Conservation (phyloP, 352 stramenopile genomes). For the Phytophthora sojae region DNA sequence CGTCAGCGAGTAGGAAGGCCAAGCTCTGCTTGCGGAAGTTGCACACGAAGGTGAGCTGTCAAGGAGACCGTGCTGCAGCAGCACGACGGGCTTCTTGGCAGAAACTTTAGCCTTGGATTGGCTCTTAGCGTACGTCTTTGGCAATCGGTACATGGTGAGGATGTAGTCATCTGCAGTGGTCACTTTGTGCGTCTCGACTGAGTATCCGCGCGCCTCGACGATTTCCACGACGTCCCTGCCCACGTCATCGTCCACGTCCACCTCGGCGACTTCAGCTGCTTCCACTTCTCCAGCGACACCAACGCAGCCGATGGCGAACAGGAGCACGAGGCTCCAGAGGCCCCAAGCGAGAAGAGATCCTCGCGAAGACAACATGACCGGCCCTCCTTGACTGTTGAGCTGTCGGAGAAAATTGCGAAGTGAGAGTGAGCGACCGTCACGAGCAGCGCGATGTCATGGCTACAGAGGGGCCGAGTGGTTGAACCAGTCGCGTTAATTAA, state of each 20-base stretch:
- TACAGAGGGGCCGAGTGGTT: constrained; percentile 14
- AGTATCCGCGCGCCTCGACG: constrained; percentile 45
- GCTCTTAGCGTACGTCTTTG: constrained; percentile 51
- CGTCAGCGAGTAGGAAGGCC: constrained; percentile 56
- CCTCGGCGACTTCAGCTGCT: constrained; percentile 20
- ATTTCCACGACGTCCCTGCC: constrained; percentile 40
- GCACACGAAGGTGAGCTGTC: constrained; percentile 55
- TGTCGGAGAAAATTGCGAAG: constrained; percentile 10
- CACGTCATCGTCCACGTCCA: constrained; percentile 37
- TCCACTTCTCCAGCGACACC: constrained; percentile 12
- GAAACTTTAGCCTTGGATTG: constrained; percentile 18
- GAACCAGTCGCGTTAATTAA: constrained; percentile 15
- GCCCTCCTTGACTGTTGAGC: background rate
- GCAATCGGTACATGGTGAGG: constrained; percentile 63
- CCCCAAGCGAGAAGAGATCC: background rate
- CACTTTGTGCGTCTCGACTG: constrained; percentile 54
- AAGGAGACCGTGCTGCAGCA: constrained; percentile 61
- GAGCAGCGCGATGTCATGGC: constrained; percentile 8
- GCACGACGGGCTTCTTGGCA: constrained; percentile 49
- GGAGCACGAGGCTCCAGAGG: constrained; percentile 9
- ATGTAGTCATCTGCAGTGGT: constrained; percentile 59
- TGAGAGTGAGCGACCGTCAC: background rate
- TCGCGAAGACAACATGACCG: constrained; percentile 4
- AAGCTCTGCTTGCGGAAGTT: constrained; percentile 65
- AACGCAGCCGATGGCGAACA: background rate